A percentile compares a stretch with the other conserved stretches of the same genome.
Evolutionary conservation across 192 early-diverging fungal species (phyloP).

Genomic region (Podochytrium sp.): DNA sequence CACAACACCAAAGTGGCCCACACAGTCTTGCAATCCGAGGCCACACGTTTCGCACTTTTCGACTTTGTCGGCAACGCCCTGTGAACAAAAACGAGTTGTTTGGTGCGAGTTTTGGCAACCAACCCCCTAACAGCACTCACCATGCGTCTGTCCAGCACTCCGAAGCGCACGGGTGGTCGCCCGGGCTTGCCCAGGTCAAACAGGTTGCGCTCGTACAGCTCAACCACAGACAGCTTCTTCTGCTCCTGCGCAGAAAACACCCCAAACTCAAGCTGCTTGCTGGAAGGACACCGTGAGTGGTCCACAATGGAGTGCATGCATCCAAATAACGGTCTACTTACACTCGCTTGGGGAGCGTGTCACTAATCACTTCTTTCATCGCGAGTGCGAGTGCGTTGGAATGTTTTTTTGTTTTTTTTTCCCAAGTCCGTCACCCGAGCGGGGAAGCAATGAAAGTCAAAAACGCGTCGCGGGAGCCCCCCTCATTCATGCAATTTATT

Average conservation of each 20-base stretch:
- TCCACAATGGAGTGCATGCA: not conserved
- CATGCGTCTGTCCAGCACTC: constrained; percentile 89
- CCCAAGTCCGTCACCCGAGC: too few species aligned
- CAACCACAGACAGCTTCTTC: constrained; percentile 86
- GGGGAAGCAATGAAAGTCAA: too few species aligned
- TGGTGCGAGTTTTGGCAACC: not conserved
- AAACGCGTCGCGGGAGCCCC: too few species aligned
- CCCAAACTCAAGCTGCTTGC: constrained; percentile 92
- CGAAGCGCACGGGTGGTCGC: constrained; percentile 79
- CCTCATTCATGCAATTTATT: not conserved
- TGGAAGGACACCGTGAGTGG: not conserved
- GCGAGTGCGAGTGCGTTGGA: too few species aligned
- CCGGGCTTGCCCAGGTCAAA: constrained; percentile 71
- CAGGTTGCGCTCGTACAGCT: constrained; percentile 88
- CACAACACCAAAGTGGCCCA: constrained; percentile 96
- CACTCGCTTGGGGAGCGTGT: constrained; percentile 27
- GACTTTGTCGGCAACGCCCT: constrained; percentile 86
- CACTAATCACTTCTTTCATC: constrained; percentile 11
- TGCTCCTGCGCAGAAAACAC: constrained; percentile 88
- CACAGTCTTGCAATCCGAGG: constrained; percentile 83
- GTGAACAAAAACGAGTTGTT: not conserved
- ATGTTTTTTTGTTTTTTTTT: not conserved
- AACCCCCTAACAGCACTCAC: constrained; percentile 47
- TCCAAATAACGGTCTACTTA: not conserved
- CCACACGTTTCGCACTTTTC: constrained; percentile 90